Percentiles rank a stretch among this genome's conserved stretches.
Evolutionary conservation across 176 grass and related monocot genomes (phyloP).

Genomic region (Dactylis glomerata): DNA sequence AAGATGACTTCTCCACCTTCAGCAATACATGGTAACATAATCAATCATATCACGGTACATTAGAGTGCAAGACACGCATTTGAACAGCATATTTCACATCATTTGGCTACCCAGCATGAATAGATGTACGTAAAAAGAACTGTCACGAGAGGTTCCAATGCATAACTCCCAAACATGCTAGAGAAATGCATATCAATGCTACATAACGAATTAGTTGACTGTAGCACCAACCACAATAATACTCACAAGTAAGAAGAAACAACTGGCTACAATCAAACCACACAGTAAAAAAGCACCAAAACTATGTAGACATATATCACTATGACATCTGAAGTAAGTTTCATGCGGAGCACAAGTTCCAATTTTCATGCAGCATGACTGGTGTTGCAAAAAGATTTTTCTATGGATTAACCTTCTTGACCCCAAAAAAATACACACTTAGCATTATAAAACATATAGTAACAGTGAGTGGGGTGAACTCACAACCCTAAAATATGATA

Average conservation of each 20-base stretch:
- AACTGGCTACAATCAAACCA: background rate
- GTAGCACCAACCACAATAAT: background rate
- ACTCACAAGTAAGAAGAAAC: background rate
- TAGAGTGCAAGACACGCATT: background rate
- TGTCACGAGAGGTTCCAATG: background rate
- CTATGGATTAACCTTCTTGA: background rate
- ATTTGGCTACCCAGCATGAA: background rate
- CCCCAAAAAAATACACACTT: background rate
- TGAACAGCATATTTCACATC: background rate
- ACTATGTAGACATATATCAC: background rate
- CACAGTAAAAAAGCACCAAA: background rate
- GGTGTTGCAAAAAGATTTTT: background rate
- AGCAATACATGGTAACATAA: constrained; percentile 32
- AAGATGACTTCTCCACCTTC: constrained; percentile 98
- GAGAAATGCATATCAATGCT: background rate
- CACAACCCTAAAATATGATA: background rate
- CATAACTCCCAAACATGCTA: background rate
- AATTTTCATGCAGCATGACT: constrained; percentile 11
- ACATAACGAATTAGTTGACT: background rate
- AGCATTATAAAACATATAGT: background rate
- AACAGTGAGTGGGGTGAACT: background rate
- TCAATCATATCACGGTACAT: constrained; percentile 19
- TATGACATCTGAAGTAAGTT: background rate
- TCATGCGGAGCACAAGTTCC: background rate
- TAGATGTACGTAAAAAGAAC: background rate